Percentiles rank a stretch among this genome's conserved stretches.
phyloP scores from a whole-genome alignment of 345 rosid genomes.

The Erysimum cheiranthoides region DNA sequence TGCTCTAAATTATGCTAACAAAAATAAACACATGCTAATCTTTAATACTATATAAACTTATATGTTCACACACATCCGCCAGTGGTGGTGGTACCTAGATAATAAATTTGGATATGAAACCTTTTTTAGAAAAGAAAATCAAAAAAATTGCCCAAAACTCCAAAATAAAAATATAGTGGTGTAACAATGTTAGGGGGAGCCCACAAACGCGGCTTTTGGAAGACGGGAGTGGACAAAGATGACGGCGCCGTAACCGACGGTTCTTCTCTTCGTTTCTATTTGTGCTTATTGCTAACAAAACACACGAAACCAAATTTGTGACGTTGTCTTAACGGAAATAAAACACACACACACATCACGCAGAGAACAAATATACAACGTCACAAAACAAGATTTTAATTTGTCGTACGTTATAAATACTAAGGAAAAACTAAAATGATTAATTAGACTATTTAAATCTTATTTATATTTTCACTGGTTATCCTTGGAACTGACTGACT shows the following conservation, averaged over 20 bases:
- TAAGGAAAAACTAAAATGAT: neutral
- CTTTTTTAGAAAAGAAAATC: neutral
- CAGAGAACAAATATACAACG: neutral
- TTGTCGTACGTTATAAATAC: neutral
- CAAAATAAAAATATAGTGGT: neutral
- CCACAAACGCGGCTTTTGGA: constrained; percentile 41
- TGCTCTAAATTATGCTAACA: neutral
- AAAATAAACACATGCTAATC: too few species aligned
- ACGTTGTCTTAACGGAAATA: constrained; percentile 23
- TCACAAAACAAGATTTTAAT: neutral
- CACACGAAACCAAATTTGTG: constrained; percentile 23
- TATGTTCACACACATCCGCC: neutral
- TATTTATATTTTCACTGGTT: neutral
- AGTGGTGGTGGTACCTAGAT: neutral
- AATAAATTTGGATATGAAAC: constrained; percentile 9
- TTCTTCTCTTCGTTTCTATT: constrained; percentile 18
- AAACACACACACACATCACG: neutral
- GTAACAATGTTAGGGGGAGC: neutral
- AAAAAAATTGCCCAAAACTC: neutral
- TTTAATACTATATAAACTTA: too few species aligned
- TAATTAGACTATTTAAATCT: neutral
- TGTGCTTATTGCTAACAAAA: neutral
- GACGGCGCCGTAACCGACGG: constrained; percentile 39
- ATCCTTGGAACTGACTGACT: neutral
- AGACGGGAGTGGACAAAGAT: constrained; percentile 28